Percentiles rank a stretch among this genome's conserved stretches.
Evolutionary conservation across 805 yeast species (phyloP).

Genomic region (Candida ficus): DNA sequence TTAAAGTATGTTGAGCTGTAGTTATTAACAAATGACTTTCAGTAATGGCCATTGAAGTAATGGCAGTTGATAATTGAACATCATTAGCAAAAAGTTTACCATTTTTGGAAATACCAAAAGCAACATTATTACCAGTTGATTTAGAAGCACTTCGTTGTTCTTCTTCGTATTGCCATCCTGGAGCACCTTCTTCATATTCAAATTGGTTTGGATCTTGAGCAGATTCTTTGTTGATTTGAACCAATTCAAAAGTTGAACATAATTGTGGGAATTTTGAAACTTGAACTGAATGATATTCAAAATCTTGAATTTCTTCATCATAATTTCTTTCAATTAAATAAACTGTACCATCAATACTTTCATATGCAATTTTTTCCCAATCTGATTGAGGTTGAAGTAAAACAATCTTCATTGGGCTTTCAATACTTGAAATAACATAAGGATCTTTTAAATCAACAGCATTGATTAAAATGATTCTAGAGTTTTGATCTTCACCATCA

Average conservation of each 20-base stretch:
- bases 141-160: not conserved
- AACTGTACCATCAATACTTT: slow-evolving; percentile 61
- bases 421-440: slow-evolving; percentile 34
- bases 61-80: slow-evolving; percentile 58
- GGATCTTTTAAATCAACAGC: slow-evolving; percentile 40
- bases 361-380: slow-evolving; percentile 46
- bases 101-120: slow-evolving; percentile 69
- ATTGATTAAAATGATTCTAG: slow-evolving; percentile 49
- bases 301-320: slow-evolving; percentile 21
- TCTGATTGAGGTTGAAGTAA: slow-evolving; percentile 51
- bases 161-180: slow-evolving; percentile 4
- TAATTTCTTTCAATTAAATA: slow-evolving; percentile 29
- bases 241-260: slow-evolving; percentile 56
- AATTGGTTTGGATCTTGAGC: slow-evolving; percentile 22
- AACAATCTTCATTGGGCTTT: slow-evolving; percentile 46
- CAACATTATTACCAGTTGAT: slow-evolving; percentile 27
- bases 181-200: slow-evolving; percentile 5
- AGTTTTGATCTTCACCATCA: slow-evolving; percentile 43
- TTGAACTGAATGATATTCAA: slow-evolving; percentile 25
- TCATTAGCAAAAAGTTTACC: slow-evolving; percentile 72
- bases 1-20: slow-evolving; percentile 79
- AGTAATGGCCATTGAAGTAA: slow-evolving; percentile 74
- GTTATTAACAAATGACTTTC: slow-evolving; percentile 74
- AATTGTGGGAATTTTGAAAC: slow-evolving; percentile 61
- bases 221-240: slow-evolving; percentile 24